A percentile compares a stretch with the other conserved stretches of the same genome.
phyloP scores from a whole-genome alignment of 2,329 filamentous ascomycete species.

The Delphinella strobiligena region DNA sequence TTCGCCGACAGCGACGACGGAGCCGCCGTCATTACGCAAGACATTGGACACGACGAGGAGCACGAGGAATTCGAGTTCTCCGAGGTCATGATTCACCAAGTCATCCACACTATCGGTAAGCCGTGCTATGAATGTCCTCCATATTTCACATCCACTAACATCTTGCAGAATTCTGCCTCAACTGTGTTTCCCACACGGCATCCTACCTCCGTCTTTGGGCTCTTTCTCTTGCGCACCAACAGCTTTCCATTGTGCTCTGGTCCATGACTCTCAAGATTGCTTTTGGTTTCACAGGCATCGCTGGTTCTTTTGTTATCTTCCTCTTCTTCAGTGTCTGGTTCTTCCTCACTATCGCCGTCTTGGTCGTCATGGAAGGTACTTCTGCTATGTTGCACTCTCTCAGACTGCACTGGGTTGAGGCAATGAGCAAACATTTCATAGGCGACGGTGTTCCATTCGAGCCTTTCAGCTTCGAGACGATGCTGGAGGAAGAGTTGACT shows the following conservation, averaged over 20 bases:
- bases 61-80: conserved; percentile 96
- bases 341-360: conserved; percentile 62
- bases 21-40: conserved; percentile 78
- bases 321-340: conserved; percentile 85
- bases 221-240: conserved; percentile 90
- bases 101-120: conserved; percentile 96
- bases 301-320: conserved; percentile 71
- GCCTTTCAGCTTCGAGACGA: conserved; percentile 77
- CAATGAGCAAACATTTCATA: conserved; percentile 94
- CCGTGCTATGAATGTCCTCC: conserved; percentile 10
- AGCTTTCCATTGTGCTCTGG: conserved; percentile 93
- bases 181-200: conserved; percentile 96
- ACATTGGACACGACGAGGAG: conserved; percentile 61
- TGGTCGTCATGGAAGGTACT: conserved; percentile 93
- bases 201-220: conserved; percentile 99
- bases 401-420: conserved; percentile 90
- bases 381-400: conserved; percentile 91
- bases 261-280: conserved; percentile 81
- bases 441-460: conserved; percentile 72
- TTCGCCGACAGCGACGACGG: conserved; percentile 63
- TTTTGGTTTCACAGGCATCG: conserved; percentile 51
- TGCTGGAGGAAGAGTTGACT: conserved; percentile 65
- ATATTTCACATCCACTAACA: conserved; percentile 17
- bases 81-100: conserved; percentile 96
- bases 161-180: conserved; percentile 80